Evolutionary conservation across 345 rosid species (phyloP).

Genomic region (Balakata baccata): DNA sequence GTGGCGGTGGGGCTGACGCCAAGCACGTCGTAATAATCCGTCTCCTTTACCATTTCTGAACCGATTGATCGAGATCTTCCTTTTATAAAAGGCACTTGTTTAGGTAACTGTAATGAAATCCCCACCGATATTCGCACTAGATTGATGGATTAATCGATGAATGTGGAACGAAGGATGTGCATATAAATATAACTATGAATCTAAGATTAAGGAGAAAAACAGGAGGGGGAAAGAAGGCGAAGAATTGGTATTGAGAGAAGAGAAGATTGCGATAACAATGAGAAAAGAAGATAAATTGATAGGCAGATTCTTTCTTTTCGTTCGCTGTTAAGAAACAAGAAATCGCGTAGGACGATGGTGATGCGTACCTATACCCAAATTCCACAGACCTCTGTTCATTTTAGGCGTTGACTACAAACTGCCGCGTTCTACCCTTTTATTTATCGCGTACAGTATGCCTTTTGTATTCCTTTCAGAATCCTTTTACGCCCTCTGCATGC

Average conservation of each 20-base stretch:
- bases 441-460: not conserved
- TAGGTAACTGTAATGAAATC: not conserved
- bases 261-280: not conserved
- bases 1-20: conserved; percentile 89
- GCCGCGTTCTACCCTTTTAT: conserved; percentile 6
- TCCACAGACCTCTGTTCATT: not conserved
- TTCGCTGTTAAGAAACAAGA: not conserved
- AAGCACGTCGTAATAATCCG: conserved; percentile 87
- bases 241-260: not conserved
- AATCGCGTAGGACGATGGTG: not conserved
- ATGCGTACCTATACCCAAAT: not conserved
- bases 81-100: not conserved
- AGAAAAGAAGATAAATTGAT: not conserved
- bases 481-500: too few species aligned
- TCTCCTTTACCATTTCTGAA: conserved; percentile 71
- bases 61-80: not conserved
- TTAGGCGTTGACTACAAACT: conserved; percentile 7
- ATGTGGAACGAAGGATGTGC: not conserved
- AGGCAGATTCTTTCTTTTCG: not conserved
- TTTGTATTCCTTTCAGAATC: too few species aligned
- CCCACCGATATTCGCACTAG: not conserved
- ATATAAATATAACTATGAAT: not conserved
- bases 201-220: not conserved
- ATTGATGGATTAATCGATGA: not conserved
- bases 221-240: not conserved